Percentiles rank a stretch among this genome's conserved stretches.
phyloP scores from a whole-genome alignment of 1,284 basidiomycete genomes.

The Cryptococcus jaspeensis region DNA sequence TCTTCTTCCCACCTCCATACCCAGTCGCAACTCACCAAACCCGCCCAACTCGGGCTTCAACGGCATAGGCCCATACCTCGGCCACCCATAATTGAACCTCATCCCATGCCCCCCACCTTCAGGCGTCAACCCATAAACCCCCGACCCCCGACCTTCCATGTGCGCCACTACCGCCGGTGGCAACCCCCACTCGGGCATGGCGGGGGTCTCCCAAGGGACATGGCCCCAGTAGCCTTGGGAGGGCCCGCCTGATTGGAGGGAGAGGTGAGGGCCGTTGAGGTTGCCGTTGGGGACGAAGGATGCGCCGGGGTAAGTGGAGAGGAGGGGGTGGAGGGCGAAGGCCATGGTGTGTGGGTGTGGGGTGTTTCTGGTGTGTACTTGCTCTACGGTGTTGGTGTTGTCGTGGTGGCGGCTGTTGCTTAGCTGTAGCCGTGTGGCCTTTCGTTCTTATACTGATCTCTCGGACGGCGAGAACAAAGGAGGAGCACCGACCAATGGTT shows the following conservation, averaged over 20 bases:
- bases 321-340: slow-evolving; percentile 21
- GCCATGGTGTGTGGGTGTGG: slow-evolving; percentile 14
- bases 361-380: background rate
- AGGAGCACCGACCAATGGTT: too few relatives aligned
- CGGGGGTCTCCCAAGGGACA: slow-evolving; percentile 32
- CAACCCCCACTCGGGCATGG: slow-evolving; percentile 18
- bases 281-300: slow-evolving; percentile 35
- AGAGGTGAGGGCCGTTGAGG: slow-evolving; percentile 37
- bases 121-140: slow-evolving; percentile 27
- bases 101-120: slow-evolving; percentile 19
- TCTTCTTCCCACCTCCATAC: background rate
- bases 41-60: slow-evolving; percentile 39
- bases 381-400: too few relatives aligned
- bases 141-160: slow-evolving; percentile 37
- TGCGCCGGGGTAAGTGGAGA: slow-evolving; percentile 27
- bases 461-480: too few relatives aligned
- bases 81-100: slow-evolving; percentile 43
- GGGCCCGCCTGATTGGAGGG: slow-evolving; percentile 27
- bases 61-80: slow-evolving; percentile 44
- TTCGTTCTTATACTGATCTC: too few relatives aligned
- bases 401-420: too few relatives aligned
- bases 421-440: too few relatives aligned
- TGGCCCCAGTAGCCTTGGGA: slow-evolving; percentile 37
- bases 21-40: slow-evolving; percentile 39
- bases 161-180: slow-evolving; percentile 29